Evolutionary conservation across 1,284 basidiomycete genomes (phyloP), one percentile per base, ranked within the genome.

Genomic region (Ganoderma multipileum): DNA sequence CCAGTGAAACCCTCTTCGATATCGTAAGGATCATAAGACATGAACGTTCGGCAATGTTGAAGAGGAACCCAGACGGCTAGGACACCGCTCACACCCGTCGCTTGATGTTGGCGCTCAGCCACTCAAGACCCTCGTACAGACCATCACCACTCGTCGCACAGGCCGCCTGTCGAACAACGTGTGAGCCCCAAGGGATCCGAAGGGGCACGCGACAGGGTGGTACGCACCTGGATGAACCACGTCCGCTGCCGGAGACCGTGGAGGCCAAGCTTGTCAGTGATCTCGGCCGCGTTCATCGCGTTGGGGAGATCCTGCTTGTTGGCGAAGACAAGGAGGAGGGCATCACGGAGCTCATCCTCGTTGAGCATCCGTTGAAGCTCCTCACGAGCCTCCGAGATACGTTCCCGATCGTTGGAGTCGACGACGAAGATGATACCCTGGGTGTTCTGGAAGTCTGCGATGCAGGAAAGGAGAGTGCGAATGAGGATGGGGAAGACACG

Each of bases 351-450:
- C 86, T 99, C 98, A 80, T 99, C 97, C 84, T 99, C 98, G 84
- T 98, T 99, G 82, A 99, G 86, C 97, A 99, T 99, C 80, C 97
- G 94, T 84, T 99, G 98, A 69, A 99, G 90, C 85, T 99, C 98
- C 86, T 99, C 98, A 72, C 98, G 94, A 64, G 98, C 98, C 86
- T 99, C 98, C 64, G 95, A 94, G 73, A 99, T 95, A 94, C 98
- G 97, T 84, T 99, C 98, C 84, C 98, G 89, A 87, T 99, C 98
- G 84, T 99, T 99, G 67, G 98, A 99, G 84, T 99, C 98, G 74
- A 99, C 97, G 68, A 99, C 98, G 82, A 99, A 99, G 81, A 99
- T 99, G 86, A 99, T 99, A 76, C 97, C 98, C 86, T 99, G 98
- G 61, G 98, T 99, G 88, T 99, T 99, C 86, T 99, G 98, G 95